Conservation (phyloP, 352 stramenopile species). For the Aphanomyces astaci region DNA sequence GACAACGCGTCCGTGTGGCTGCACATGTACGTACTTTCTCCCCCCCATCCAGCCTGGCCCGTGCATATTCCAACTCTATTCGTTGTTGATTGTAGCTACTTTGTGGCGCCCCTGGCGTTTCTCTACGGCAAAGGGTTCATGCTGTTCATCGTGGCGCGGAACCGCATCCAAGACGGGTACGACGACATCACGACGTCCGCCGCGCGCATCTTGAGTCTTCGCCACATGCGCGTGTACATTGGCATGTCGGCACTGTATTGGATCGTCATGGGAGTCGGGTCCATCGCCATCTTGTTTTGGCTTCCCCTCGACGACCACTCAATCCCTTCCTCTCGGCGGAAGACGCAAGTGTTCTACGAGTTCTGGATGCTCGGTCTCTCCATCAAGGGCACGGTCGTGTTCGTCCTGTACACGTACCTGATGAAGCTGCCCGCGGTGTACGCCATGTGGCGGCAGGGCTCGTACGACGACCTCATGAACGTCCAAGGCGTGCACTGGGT, state of each 20-base stretch:
- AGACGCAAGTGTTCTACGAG: constrained; percentile 36
- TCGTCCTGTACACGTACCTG: constrained; percentile 59
- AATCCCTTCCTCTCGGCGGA: constrained; percentile 27
- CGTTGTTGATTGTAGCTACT: constrained; percentile 9
- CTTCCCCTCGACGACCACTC: constrained; percentile 48
- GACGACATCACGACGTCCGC: constrained; percentile 21
- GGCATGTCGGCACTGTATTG: constrained; percentile 15
- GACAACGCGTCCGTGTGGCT: constrained; percentile 17
- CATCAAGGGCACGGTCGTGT: constrained; percentile 53
- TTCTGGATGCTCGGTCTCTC: constrained; percentile 54
- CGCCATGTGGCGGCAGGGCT: constrained; percentile 62
- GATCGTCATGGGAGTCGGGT: constrained; percentile 16
- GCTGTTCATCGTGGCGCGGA: constrained; percentile 23
- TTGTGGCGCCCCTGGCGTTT: constrained; percentile 16
- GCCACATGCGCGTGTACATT: constrained; percentile 21
- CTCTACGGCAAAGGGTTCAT: constrained; percentile 22
- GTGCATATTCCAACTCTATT: no score
- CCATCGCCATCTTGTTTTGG: constrained; percentile 17
- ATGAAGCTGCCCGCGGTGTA: constrained; percentile 58
- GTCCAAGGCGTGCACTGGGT: constrained; percentile 81
- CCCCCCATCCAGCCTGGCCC: no score
- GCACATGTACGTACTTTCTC: constrained; percentile 3
- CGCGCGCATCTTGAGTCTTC: constrained; percentile 8
- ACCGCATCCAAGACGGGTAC: constrained; percentile 23
- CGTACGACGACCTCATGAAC: constrained; percentile 83